Evolutionary conservation across 1,284 basidiomycete species (phyloP).

Genomic region (Malassezia yamatoensis): DNA sequence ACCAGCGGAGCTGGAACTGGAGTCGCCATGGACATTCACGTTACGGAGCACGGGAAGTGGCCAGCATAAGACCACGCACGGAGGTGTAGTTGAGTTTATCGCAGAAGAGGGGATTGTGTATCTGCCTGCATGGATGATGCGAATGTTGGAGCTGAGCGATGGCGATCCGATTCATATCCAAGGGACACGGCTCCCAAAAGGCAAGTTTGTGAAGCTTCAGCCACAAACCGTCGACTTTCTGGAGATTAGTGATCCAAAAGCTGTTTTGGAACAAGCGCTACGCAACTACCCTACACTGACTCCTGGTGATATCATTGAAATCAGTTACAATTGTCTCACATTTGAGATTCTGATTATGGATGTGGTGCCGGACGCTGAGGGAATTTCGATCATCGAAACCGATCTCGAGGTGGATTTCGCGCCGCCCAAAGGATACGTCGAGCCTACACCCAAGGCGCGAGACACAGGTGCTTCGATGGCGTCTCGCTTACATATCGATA

Average conservation of each 20-base stretch:
- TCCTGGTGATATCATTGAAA: slow-evolving; percentile 51
- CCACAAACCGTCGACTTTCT: slow-evolving; percentile 90
- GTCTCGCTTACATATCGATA: slow-evolving; percentile 86
- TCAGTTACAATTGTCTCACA: slow-evolving; percentile 60
- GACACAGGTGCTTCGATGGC: slow-evolving; percentile 85
- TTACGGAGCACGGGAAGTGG: slow-evolving; percentile 64
- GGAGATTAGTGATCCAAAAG: slow-evolving; percentile 79
- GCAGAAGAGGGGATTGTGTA: slow-evolving; percentile 92
- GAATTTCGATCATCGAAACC: slow-evolving; percentile 83
- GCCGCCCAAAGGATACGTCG: slow-evolving; percentile 61
- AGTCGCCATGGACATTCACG: slow-evolving; percentile 91
- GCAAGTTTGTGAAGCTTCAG: slow-evolving; percentile 92
- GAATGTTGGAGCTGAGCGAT: slow-evolving; percentile 77
- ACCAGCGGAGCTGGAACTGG: slow-evolving; percentile 69
- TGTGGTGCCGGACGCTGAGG: slow-evolving; percentile 62
- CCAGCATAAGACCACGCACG: slow-evolving; percentile 59
- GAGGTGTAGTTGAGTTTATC: slow-evolving; percentile 96
- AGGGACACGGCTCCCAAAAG: slow-evolving; percentile 77
- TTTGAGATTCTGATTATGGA: slow-evolving; percentile 97
- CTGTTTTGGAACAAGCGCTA: slow-evolving; percentile 88
- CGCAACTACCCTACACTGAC: slow-evolving; percentile 69
- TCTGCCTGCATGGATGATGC: slow-evolving; percentile 99
- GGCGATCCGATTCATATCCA: slow-evolving; percentile 89
- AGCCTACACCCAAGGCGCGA: slow-evolving; percentile 70
- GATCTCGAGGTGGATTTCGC: slow-evolving; percentile 74